These are phyloP conservation scores for Periconia sp. DNA, from an alignment of 2,329 filamentous ascomycete genomes.

Conservation along the genomic window DNA sequence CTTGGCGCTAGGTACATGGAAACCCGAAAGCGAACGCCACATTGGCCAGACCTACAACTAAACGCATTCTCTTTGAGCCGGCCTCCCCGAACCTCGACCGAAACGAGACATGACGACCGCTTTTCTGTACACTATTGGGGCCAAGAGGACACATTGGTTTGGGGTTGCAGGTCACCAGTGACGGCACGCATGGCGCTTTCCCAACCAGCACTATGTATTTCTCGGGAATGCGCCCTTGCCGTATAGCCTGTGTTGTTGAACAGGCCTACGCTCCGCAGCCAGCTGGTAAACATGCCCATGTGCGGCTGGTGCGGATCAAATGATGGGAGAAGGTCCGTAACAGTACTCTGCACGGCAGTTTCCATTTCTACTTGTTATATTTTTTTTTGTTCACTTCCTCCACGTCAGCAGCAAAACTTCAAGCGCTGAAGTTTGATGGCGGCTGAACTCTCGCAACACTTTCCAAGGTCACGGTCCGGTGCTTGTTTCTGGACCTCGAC, in stretches of 20 bases:
- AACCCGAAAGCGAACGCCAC: slow-evolving; percentile 37
- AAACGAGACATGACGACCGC: background rate
- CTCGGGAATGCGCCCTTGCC: background rate
- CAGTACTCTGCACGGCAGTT: background rate
- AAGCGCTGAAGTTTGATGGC: slow-evolving; percentile 33
- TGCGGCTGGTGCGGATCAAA: background rate
- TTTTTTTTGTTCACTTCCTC: background rate
- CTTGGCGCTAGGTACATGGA: slow-evolving; percentile 36
- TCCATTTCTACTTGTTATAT: background rate
- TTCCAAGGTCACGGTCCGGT: background rate
- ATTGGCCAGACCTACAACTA: slow-evolving; percentile 37
- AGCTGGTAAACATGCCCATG: too few relatives aligned
- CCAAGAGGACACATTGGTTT: background rate
- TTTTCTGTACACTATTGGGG: slow-evolving; percentile 17
- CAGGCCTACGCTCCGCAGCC: too few relatives aligned
- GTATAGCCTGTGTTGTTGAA: background rate
- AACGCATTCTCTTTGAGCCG: slow-evolving; percentile 2
- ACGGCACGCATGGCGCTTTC: background rate
- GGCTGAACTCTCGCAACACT: slow-evolving; percentile 1
- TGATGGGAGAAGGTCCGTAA: background rate
- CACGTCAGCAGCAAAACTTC: slow-evolving; percentile 23
- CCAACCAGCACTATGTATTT: background rate
- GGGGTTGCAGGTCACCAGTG: background rate
- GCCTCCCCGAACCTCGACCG: background rate
- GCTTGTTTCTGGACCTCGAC: background rate